Evolutionary conservation across 345 rosid species (phyloP), one percentile per base, ranked within the genome.

Genomic region (Trapa bicornis): DNA sequence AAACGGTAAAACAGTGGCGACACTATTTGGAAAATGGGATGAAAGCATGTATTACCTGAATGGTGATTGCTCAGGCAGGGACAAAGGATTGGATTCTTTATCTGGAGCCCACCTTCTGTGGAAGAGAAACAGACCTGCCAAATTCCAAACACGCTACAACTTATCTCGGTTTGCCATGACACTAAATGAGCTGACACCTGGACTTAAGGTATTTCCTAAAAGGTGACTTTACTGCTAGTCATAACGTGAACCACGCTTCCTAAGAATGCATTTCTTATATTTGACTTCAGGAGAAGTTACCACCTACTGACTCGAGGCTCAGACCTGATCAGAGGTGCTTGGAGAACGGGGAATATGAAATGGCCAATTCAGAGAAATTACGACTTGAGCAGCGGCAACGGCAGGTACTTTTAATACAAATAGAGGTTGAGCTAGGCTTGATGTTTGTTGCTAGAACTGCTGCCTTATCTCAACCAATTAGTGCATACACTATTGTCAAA

Each of bases 1-100:
- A 71, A 80, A 67, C 45, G 96, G 99, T 50, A 89, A 81, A 75
- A 85, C 88, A 4, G 83, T 81, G 66, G 96, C 97, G 15, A 86
- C 92, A 4, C 70, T 95, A 67, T 86, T 91, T 77, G 99, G 99
- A 65, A 95, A 95, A 85, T 95, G 99, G 99, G 97, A 95, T 68
- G 97, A 91, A 76, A 89, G 94, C 69, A 84, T 95, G 84, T 85
- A 89, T 74, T 91, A 80, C 71, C 80, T 87, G 48, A 78, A 52
- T 43, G 96, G 96, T 72, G 97, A 91, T 54, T 78, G 75, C 75
- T 81, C 97, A 43, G 87, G 80, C n/a, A 95, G 82, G 64, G 92
- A 85, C 58, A 91, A 91, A 75, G 79, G 83, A 71, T 75, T 75
- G 10, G 96, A 85, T 52, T 80, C 86, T 65, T 64, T 77, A 56